Evolutionary conservation across 2,329 filamentous ascomycete species (phyloP).

Genomic region (Parafenestella ontariensis): DNA sequence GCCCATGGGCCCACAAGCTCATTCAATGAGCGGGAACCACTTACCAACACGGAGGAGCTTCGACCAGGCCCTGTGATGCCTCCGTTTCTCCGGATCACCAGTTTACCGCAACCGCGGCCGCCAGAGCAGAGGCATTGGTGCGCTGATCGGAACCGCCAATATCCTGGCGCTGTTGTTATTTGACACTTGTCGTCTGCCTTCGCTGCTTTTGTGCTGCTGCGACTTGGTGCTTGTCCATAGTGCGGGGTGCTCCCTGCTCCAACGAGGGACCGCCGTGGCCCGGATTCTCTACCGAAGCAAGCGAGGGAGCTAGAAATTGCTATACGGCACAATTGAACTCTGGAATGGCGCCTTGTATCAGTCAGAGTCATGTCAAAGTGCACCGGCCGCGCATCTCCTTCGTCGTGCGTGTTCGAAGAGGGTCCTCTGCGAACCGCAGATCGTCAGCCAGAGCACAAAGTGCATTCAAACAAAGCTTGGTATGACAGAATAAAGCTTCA

Average conservation of each 20-base stretch:
- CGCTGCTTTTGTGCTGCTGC: background rate
- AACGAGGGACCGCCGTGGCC: background rate
- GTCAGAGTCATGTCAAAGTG: background rate
- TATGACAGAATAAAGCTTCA: conserved; percentile 2
- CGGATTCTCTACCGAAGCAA: background rate
- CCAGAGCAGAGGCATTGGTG: conserved; percentile 7
- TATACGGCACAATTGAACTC: background rate
- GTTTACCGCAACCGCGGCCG: conserved; percentile 22
- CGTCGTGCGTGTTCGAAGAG: background rate
- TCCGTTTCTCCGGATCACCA: conserved; percentile 38
- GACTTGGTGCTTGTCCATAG: background rate
- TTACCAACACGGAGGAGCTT: conserved; percentile 23
- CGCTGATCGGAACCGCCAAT: conserved; percentile 14
- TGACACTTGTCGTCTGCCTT: background rate
- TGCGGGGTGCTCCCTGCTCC: conserved; percentile 5
- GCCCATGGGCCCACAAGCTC: conserved; percentile 37
- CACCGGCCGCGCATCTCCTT: background rate
- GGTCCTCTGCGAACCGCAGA: conserved; percentile 1
- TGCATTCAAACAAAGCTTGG: conserved; percentile 2
- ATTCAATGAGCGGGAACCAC: conserved; percentile 18
- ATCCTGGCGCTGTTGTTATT: background rate
- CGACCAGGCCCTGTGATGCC: conserved; percentile 16
- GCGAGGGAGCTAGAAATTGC: background rate
- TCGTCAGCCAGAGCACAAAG: background rate
- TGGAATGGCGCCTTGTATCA: background rate